Conservation (phyloP, 106 monocot species). For the Allium fistulosum region DNA sequence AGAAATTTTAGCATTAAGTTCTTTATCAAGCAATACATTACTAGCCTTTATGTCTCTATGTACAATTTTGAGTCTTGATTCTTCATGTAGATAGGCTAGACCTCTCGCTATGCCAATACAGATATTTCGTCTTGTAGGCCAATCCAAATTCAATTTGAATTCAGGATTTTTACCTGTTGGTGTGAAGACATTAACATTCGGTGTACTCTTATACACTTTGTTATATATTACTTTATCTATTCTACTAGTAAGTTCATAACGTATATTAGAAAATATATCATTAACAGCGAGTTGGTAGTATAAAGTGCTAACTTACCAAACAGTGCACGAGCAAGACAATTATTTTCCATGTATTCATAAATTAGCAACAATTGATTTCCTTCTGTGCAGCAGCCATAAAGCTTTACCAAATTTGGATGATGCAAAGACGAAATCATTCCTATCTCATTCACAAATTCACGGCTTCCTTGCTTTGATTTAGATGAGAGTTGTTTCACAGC, state of each 20-base stretch:
- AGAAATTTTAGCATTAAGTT: constrained; percentile 41
- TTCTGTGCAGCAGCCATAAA: constrained; percentile 66
- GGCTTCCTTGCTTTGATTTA: constrained; percentile 56
- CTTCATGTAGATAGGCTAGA: constrained; percentile 38
- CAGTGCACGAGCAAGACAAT: constrained; percentile 56
- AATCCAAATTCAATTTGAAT: constrained; percentile 35
- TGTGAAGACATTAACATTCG: not conserved
- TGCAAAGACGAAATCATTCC: constrained; percentile 59
- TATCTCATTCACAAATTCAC: constrained; percentile 71
- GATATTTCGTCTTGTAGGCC: constrained; percentile 36
- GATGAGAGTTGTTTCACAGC: constrained; percentile 71
- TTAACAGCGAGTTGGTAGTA: not conserved
- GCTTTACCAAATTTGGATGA: constrained; percentile 62
- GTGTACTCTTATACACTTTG: no score
- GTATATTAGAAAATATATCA: not conserved
- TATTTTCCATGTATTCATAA: constrained; percentile 73
- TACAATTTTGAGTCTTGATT: constrained; percentile 37
- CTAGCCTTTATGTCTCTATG: constrained; percentile 37
- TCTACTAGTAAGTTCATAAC: not conserved
- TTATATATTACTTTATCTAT: no score
- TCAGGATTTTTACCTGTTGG: constrained; percentile 12
- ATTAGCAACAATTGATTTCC: constrained; percentile 53
- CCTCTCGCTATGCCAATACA: constrained; percentile 46
- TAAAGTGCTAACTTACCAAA: constrained; percentile 28
- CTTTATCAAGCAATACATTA: constrained; percentile 28